Percentiles rank a stretch among this genome's conserved stretches.
These are phyloP conservation scores for Daldinia eschscholtzii DNA, from an alignment of 2,329 filamentous ascomycete genomes.

Conservation along the genomic window DNA sequence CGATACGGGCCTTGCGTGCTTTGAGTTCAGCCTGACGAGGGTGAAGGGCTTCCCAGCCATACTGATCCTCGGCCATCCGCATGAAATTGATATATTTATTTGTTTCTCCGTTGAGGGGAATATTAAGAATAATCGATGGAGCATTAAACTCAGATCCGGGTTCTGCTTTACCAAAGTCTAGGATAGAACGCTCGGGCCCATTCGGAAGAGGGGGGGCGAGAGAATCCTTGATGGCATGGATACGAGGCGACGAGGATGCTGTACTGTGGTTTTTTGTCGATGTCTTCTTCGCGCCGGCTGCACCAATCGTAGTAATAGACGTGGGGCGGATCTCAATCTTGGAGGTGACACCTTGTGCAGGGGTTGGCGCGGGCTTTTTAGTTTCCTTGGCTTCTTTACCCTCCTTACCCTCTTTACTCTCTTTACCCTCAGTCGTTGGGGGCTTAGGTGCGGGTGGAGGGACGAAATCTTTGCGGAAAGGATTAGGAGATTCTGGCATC, in stretches of 20 bases:
- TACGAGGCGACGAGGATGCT: conserved; percentile 63
- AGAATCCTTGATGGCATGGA: conserved; percentile 63
- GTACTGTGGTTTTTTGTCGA: conserved; percentile 56
- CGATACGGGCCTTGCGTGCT: conserved; percentile 88
- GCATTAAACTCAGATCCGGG: conserved; percentile 70
- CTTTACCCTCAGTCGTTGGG: conserved; percentile 52
- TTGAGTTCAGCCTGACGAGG: conserved; percentile 90
- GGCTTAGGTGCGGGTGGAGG: conserved; percentile 53
- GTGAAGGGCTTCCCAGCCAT: conserved; percentile 94
- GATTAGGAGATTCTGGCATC: conserved; percentile 60
- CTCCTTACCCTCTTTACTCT: conserved; percentile 57
- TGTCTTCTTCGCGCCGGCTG: conserved; percentile 48
- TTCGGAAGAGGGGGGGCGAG: conserved; percentile 53
- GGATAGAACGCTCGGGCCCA: conserved; percentile 66
- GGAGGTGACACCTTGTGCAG: conserved; percentile 43
- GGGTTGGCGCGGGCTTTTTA: conserved; percentile 56
- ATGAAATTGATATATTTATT: conserved; percentile 98
- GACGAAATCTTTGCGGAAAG: conserved; percentile 54
- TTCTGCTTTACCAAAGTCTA: conserved; percentile 71
- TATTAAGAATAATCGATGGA: conserved; percentile 85
- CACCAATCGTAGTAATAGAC: conserved; percentile 54
- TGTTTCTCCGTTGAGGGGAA: conserved; percentile 82
- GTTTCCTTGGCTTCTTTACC: conserved; percentile 56
- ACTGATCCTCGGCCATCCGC: conserved; percentile 90
- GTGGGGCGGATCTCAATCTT: conserved; percentile 53